Conservation (phyloP, 2,329 filamentous ascomycete species). For the Cordyceps javanica region DNA sequence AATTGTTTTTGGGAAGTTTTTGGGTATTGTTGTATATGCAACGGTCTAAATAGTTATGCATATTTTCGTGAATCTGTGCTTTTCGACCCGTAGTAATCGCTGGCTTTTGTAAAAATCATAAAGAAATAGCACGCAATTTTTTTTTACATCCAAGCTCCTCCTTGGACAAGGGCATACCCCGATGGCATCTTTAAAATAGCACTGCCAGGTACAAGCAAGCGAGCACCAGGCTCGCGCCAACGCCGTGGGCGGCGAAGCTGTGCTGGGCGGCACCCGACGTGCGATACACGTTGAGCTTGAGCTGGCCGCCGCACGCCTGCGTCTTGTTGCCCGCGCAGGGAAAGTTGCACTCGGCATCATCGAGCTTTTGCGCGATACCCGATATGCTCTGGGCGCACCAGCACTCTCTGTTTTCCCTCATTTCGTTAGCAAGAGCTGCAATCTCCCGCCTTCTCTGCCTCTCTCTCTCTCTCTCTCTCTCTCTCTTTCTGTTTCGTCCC, state of each 20-base stretch:
- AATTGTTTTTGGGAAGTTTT: not conserved
- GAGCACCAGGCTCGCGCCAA: not conserved
- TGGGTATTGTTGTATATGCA: not conserved
- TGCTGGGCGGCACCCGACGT: conserved; percentile 16
- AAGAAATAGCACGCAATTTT: too few relatives aligned
- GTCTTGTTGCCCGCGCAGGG: conserved; percentile 47
- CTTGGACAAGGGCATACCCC: too few relatives aligned
- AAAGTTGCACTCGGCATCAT: conserved; percentile 43
- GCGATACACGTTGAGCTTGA: conserved; percentile 43
- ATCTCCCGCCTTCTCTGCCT: not conserved
- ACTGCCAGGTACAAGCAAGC: not conserved
- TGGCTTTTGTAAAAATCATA: not conserved
- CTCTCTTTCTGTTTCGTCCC: too few relatives aligned
- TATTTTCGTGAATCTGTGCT: not conserved
- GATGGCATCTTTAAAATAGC: not conserved
- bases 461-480: not conserved
- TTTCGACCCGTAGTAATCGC: not conserved
- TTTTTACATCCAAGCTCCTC: not conserved
- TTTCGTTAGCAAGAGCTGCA: not conserved
- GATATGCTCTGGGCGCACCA: conserved; percentile 51
- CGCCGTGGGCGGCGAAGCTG: not conserved
- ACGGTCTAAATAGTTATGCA: not conserved
- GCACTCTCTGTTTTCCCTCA: conserved; percentile 42
- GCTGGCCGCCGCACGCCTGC: conserved; percentile 47
- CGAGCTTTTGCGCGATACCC: conserved; percentile 37